Base-by-base conservation (phyloP, 176 grass and related monocot species). In the Chrysopogon serrulatus region DNA sequence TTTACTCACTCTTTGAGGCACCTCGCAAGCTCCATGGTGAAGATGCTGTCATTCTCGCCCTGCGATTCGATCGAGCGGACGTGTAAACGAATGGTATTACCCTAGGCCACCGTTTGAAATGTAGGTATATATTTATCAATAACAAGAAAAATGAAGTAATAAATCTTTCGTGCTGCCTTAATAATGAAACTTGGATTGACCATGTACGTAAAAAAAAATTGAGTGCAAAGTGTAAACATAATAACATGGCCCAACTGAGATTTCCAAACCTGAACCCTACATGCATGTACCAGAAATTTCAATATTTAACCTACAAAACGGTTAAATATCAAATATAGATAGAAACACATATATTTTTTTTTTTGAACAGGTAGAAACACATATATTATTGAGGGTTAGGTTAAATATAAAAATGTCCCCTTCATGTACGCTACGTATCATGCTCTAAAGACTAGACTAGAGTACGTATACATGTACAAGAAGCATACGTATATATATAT, bases 1-100 rank as follows among this genome's bases (percentile, higher is more conserved):
- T 39, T 39, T 34, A 39, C 87, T 95, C 65, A 95, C 93, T 80
- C 81, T 89, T 91, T 89, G 62, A 91, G 78, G 6, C 34, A 84
- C 67, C 37, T 85, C 16, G 86, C 90, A 28, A 85, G 69, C 36
- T 93, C 79, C 0, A 93, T 17, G 26, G 51, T 78, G 61, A 95
- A 95, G 74, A 93, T 79, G 47, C 85, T 92, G 51, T 96, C 94
- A 12, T 84, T 27, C 80, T 89, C 90, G 4, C 88, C 90, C 93
- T 92, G 84, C 81, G 39, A 45, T n/a, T 28, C 0, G n/a, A n/a
- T n/a, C n/a, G 1, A 60, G 10, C 23, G 3, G 10, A 10, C 51
- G 8, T 53, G 45, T 48, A 48, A 48, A 48, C 4, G 45, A 17
- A 44, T 16, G 13, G 44, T 47, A 47, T n/a, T 2, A 53, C 21